Conservation (phyloP, 2,329 filamentous ascomycete species). For the Colletotrichum euphorbiae region DNA sequence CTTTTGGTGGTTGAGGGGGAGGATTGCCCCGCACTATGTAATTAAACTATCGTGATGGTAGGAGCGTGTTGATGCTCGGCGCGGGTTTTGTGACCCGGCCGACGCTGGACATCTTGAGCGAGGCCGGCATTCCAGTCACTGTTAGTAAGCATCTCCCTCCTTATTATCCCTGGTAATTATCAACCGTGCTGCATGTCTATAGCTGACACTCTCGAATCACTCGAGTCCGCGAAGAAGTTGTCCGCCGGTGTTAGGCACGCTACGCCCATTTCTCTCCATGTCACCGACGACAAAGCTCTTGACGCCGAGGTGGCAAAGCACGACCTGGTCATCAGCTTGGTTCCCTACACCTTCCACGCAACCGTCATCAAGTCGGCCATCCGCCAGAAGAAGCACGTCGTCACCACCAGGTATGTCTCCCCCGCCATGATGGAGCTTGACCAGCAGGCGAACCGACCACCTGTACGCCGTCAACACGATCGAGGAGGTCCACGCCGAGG, state of each 20-base stretch:
- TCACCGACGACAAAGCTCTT: constrained; percentile 79
- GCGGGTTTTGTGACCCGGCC: constrained; percentile 72
- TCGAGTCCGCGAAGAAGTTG: constrained; percentile 79
- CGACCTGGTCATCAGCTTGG: constrained; percentile 83
- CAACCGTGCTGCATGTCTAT: background rate
- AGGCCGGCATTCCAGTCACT: constrained; percentile 72
- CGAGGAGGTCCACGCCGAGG: constrained; percentile 84
- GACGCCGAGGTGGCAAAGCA: constrained; percentile 84
- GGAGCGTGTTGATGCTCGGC: constrained; percentile 57
- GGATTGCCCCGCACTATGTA: constrained; percentile 7
- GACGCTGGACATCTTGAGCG: constrained; percentile 71
- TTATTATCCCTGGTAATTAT: background rate
- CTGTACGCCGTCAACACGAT: constrained; percentile 89
- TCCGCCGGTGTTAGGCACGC: constrained; percentile 78
- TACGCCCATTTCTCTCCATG: constrained; percentile 84
- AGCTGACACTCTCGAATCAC: background rate
- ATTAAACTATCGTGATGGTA: background rate
- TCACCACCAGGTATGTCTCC: constrained; percentile 94
- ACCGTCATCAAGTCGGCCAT: constrained; percentile 94
- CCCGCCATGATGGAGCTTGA: constrained; percentile 93
- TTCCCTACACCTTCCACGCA: constrained; percentile 92
- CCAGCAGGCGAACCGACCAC: constrained; percentile 78
- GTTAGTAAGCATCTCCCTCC: constrained; percentile 62
- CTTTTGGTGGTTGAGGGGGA: background rate
- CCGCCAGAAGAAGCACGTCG: constrained; percentile 92